Conservation (phyloP, 768 basidiomycete species). For the Lactarius deliciosus region DNA sequence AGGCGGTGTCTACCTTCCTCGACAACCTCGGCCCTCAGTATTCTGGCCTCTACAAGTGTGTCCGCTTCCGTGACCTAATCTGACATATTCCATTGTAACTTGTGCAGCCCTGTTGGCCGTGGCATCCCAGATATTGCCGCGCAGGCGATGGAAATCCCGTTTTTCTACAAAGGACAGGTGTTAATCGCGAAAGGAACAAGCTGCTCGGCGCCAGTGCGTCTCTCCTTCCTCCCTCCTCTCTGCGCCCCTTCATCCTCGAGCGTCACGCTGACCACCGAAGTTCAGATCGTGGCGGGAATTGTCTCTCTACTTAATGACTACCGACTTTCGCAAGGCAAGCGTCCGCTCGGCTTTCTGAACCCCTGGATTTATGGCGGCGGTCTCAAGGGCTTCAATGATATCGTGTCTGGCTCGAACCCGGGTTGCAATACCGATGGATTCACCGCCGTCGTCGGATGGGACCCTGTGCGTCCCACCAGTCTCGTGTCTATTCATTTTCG, state of each 20-base stretch:
- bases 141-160: not conserved
- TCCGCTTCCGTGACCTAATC: not conserved
- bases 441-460: too few relatives aligned
- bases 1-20: too few relatives aligned
- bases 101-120: not conserved
- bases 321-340: not conserved
- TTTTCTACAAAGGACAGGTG: not conserved
- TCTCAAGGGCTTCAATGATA: too few relatives aligned
- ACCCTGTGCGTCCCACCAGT: not conserved
- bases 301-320: not conserved
- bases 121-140: not conserved
- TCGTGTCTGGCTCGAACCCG: too few relatives aligned
- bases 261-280: not conserved
- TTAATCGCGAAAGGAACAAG: not conserved
- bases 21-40: too few relatives aligned
- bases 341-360: too few relatives aligned
- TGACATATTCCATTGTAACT: not conserved
- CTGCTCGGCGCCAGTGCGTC: not conserved
- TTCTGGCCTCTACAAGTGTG: not conserved
- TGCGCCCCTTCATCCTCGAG: too few relatives aligned
- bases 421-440: too few relatives aligned
- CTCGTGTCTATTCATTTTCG: not conserved
- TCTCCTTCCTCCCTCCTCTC: not conserved
- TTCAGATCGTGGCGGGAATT: not conserved
- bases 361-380: too few relatives aligned